Percentiles rank a stretch among this genome's conserved stretches.
Conservation (phyloP, 2,329 filamentous ascomycete genomes). For the Fusarium tjaetaba region DNA sequence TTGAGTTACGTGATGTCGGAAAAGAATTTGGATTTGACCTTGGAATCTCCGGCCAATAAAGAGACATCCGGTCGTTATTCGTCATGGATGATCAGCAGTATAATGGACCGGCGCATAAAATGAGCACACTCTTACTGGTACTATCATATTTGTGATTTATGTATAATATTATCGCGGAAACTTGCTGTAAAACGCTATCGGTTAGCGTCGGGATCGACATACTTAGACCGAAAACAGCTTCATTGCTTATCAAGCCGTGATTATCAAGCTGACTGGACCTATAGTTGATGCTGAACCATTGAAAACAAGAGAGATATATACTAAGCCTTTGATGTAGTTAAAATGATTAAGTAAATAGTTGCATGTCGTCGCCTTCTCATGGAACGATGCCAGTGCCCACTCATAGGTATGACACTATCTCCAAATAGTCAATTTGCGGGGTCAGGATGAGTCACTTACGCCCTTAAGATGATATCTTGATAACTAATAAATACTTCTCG, state of each 20-base stretch:
- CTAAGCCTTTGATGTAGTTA: too few relatives aligned
- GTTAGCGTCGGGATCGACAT: neutral
- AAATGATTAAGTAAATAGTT: too few relatives aligned
- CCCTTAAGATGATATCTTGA: neutral
- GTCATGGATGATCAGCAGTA: too few relatives aligned
- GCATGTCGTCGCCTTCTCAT: accelerated
- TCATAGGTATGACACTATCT: neutral
- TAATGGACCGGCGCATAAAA: too few relatives aligned
- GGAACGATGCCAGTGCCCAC: accelerated
- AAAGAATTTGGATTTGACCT: accelerated
- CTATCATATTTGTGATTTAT: too few relatives aligned
- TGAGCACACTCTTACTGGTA: too few relatives aligned
- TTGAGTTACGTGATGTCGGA: accelerated
- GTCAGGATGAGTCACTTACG: neutral
- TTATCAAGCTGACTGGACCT: neutral
- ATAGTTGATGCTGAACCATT: accelerated
- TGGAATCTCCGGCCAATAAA: too few relatives aligned
- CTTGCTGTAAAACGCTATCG: accelerated
- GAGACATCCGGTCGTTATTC: too few relatives aligned
- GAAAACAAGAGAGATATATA: too few relatives aligned
- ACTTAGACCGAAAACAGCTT: accelerated
- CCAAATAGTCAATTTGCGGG: neutral
- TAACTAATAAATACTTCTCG: neutral
- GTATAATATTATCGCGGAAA: neutral
- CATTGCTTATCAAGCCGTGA: neutral